Evolutionary conservation across 106 monocot species (phyloP).

Genomic region (Vanilla planifolia): DNA sequence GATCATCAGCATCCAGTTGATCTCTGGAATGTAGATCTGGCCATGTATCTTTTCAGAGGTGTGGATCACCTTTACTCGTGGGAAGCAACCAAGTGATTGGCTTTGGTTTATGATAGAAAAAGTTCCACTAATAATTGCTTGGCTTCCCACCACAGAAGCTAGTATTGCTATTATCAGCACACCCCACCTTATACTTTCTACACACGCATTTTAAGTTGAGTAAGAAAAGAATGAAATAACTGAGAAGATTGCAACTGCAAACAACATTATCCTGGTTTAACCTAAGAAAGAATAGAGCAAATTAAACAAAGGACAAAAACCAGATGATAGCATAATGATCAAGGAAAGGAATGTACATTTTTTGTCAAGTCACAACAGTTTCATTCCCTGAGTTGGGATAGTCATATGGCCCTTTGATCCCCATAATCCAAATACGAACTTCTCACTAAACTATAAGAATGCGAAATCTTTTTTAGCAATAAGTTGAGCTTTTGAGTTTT

Average conservation of each 20-base stretch:
- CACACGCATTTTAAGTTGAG: not conserved
- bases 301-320: not conserved
- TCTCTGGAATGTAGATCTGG: constrained; percentile 73
- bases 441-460: too few relatives aligned
- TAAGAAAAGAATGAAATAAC: not conserved
- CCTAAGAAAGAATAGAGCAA: too few relatives aligned
- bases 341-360: too few relatives aligned
- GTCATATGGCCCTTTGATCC: too few relatives aligned
- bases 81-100: constrained; percentile 54
- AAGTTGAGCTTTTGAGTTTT: too few relatives aligned
- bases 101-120: constrained; percentile 73
- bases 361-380: too few relatives aligned
- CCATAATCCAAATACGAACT: too few relatives aligned
- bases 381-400: too few relatives aligned
- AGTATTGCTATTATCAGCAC: constrained; percentile 56
- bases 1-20: constrained; percentile 72
- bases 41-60: constrained; percentile 58
- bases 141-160: constrained; percentile 60
- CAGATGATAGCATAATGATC: too few relatives aligned
- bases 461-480: too few relatives aligned
- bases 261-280: too few relatives aligned
- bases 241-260: not conserved
- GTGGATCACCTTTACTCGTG: constrained; percentile 56
- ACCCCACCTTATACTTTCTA: constrained; percentile 51
- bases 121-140: constrained; percentile 61